These are phyloP conservation scores for Xerocomellus dryophilus DNA, from an alignment of 768 basidiomycete genomes.

Conservation along the genomic window DNA sequence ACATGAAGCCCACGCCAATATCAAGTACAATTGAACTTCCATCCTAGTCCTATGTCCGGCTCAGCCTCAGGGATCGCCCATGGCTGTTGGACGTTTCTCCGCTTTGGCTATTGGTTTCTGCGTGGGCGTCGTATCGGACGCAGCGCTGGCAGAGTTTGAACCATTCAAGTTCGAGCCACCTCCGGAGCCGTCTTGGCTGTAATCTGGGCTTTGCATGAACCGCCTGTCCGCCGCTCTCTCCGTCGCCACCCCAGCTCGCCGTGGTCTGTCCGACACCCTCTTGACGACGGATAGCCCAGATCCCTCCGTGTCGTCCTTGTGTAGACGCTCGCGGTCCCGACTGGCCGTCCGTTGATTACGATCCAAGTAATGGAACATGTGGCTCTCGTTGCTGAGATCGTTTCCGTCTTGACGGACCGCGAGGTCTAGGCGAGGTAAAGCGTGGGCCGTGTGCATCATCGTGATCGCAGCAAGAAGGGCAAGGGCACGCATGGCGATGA, in stretches of 20 bases:
- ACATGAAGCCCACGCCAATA: neutral
- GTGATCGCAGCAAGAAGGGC: constrained; percentile 27
- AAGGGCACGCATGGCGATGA: constrained; percentile 28
- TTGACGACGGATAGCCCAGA: neutral
- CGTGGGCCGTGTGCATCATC: constrained; percentile 16
- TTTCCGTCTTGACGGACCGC: constrained; percentile 10
- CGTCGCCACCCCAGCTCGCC: neutral
- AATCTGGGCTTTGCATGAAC: constrained; percentile 26
- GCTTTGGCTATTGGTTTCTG: constrained; percentile 9
- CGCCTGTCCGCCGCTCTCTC: constrained; percentile 10
- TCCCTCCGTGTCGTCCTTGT: neutral
- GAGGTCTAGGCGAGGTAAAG: constrained; percentile 27
- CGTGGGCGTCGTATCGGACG: constrained; percentile 10
- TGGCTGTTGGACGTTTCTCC: constrained; percentile 6
- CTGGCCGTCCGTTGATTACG: constrained; percentile 27
- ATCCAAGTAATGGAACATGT: constrained; percentile 31
- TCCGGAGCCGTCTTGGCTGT: constrained; percentile 19
- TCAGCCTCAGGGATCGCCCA: constrained; percentile 2
- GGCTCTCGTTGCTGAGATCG: constrained; percentile 20
- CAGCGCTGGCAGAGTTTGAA: constrained; percentile 5
- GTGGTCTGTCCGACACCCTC: neutral
- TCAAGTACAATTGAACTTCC: neutral
- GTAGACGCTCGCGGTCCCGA: constrained; percentile 7
- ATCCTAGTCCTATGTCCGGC: neutral
- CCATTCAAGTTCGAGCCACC: neutral